Evolutionary conservation across 768 basidiomycete genomes (phyloP).

Genomic region (Leccinum rimulosum): DNA sequence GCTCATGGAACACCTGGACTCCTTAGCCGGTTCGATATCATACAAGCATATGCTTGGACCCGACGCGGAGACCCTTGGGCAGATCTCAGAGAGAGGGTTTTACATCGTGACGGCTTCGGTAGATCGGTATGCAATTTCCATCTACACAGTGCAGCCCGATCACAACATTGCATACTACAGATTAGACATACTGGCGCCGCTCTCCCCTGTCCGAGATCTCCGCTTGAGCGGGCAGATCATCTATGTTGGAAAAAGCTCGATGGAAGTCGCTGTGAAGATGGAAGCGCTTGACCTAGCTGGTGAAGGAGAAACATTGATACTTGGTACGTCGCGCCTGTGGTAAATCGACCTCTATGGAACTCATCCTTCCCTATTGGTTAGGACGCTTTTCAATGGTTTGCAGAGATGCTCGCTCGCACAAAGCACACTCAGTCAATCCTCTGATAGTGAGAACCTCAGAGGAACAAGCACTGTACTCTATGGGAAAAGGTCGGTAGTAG

Average conservation of each 20-base stretch:
- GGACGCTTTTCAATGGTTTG: conserved; percentile 95
- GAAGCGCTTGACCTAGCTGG: conserved; percentile 53
- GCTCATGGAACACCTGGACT: conserved; percentile 80
- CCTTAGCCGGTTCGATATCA: conserved; percentile 79
- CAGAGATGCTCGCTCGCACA: conserved; percentile 64
- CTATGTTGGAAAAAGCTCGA: conserved; percentile 70
- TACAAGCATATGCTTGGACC: conserved; percentile 82
- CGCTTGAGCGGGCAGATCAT: conserved; percentile 80
- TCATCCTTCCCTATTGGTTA: conserved; percentile 23
- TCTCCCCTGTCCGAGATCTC: conserved; percentile 63
- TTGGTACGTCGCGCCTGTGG: conserved; percentile 44
- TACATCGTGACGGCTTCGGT: conserved; percentile 85
- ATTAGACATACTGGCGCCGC: conserved; percentile 62
- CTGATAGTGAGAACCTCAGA: conserved; percentile 58
- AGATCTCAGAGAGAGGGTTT: conserved; percentile 61
- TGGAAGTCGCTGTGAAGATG: conserved; percentile 88
- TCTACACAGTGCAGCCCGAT: neutral
- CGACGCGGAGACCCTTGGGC: conserved; percentile 49
- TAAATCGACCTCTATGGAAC: neutral
- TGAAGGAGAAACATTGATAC: conserved; percentile 54
- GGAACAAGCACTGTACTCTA: conserved; percentile 57
- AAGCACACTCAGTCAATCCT: conserved; percentile 61
- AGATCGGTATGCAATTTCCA: conserved; percentile 48
- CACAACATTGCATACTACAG: conserved; percentile 32
- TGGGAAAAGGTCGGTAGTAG: conserved; percentile 60